These are phyloP conservation scores for Suhomyces bolitotheri DNA, from an alignment of 1,139 yeast genomes.

Conservation along the genomic window DNA sequence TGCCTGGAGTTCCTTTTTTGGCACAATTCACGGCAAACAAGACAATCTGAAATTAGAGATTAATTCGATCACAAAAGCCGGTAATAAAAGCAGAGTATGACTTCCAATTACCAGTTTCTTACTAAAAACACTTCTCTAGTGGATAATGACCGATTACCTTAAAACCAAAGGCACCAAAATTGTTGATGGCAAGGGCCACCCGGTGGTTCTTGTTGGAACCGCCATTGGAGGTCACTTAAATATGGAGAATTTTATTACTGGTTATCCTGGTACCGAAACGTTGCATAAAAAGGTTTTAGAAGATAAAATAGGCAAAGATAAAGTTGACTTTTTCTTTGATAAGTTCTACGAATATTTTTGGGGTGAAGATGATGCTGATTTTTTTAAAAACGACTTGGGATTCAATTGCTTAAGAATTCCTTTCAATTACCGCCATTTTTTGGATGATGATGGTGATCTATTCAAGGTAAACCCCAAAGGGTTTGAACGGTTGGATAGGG, in stretches of 20 bases:
- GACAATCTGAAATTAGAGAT: too few species aligned
- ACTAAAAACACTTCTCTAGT: too few species aligned
- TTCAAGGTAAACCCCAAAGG: slow-evolving; percentile 40
- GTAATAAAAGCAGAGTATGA: too few species aligned
- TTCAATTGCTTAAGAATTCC: slow-evolving; percentile 48
- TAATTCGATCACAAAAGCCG: too few species aligned
- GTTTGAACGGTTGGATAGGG: slow-evolving; percentile 39
- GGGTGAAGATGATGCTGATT: slow-evolving; percentile 46
- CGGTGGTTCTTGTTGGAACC: slow-evolving; percentile 39
- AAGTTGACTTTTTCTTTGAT: slow-evolving; percentile 45
- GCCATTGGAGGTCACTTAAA: slow-evolving; percentile 50
- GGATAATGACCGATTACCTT: slow-evolving; percentile 18
- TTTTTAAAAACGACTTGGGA: slow-evolving; percentile 37
- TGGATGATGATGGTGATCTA: slow-evolving; percentile 41
- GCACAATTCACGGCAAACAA: too few species aligned
- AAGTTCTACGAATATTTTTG: slow-evolving; percentile 50
- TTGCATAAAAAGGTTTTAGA: slow-evolving; percentile 42
- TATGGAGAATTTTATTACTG: slow-evolving; percentile 54
- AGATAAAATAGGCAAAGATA: slow-evolving; percentile 40
- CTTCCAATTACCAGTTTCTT: too few species aligned
- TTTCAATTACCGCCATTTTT: slow-evolving; percentile 47
- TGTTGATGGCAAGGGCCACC: slow-evolving; percentile 34
- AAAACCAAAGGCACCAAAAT: slow-evolving; percentile 39
- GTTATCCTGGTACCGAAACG: slow-evolving; percentile 50
- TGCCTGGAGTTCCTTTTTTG: too few species aligned